These are phyloP conservation scores for Zalaria obscura DNA, from an alignment of 2,329 filamentous ascomycete species.

Conservation along the genomic window DNA sequence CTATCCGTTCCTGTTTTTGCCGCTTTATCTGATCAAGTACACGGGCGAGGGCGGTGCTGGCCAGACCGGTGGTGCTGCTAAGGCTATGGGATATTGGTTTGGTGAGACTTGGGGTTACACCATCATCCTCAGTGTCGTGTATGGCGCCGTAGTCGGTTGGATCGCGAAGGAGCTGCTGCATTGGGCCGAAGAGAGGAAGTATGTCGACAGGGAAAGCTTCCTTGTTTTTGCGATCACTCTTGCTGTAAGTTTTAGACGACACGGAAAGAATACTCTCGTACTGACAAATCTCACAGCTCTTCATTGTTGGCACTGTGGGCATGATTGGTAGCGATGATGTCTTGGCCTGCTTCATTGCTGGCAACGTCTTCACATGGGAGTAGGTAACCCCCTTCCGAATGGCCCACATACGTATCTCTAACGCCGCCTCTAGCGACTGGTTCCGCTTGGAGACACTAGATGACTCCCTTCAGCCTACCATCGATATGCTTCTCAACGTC, in stretches of 20 bases:
- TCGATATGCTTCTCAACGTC: conserved; percentile 89
- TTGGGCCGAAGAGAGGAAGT: conserved; percentile 68
- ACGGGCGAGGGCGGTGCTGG: conserved; percentile 42
- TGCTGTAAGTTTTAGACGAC: conserved; percentile 36
- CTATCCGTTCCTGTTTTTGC: conserved; percentile 78
- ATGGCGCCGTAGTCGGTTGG: conserved; percentile 68
- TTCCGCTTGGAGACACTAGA: conserved; percentile 80
- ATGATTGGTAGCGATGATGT: conserved; percentile 83
- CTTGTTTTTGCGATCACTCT: conserved; percentile 75
- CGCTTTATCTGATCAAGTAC: conserved; percentile 72
- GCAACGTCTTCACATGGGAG: conserved; percentile 84
- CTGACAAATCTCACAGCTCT: conserved; percentile 36
- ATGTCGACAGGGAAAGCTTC: conserved; percentile 77
- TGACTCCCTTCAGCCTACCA: conserved; percentile 83
- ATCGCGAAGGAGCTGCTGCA: conserved; percentile 69
- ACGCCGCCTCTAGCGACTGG: conserved; percentile 49
- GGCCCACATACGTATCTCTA: background rate
- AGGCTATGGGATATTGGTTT: conserved; percentile 70
- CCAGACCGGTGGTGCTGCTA: conserved; percentile 42
- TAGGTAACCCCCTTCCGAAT: conserved; percentile 17
- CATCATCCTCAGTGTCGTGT: conserved; percentile 63
- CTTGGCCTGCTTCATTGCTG: conserved; percentile 81
- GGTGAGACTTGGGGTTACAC: conserved; percentile 75
- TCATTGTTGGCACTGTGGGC: conserved; percentile 75
- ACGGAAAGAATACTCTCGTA: background rate